phyloP scores from a whole-genome alignment of 148 eudicot genomes.

The Dianthus caryophyllus region DNA sequence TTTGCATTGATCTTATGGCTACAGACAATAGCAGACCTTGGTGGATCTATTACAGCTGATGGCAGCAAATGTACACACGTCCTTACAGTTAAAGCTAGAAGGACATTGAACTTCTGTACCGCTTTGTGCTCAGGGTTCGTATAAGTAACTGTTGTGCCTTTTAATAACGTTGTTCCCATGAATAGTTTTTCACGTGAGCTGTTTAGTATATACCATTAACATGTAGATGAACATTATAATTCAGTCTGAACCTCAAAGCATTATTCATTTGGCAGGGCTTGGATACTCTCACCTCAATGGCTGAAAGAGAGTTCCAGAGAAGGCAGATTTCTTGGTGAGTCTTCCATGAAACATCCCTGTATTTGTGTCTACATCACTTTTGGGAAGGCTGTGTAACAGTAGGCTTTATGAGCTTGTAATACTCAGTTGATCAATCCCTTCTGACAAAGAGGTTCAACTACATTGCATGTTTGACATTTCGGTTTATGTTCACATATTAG shows the following conservation, averaged over 20 bases:
- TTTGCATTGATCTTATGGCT: slow-evolving; percentile 26
- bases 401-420: not conserved
- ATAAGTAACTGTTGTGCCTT: not conserved
- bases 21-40: slow-evolving; percentile 73
- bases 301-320: slow-evolving; percentile 69
- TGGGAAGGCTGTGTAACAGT: not conserved
- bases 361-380: not conserved
- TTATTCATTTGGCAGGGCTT: slow-evolving; percentile 50
- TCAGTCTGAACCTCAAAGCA: not conserved
- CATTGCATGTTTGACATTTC: too few relatives aligned
- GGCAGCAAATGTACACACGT: slow-evolving; percentile 74
- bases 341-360: slow-evolving; percentile 1
- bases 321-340: slow-evolving; percentile 75
- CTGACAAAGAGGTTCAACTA: too few relatives aligned
- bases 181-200: not conserved
- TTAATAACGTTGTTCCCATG: not conserved
- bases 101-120: slow-evolving; percentile 80
- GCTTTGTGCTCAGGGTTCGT: slow-evolving; percentile 93
- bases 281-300: slow-evolving; percentile 85
- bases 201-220: not conserved
- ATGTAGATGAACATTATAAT: not conserved
- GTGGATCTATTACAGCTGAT: slow-evolving; percentile 63
- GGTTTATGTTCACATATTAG: too few relatives aligned
- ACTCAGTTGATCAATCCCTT: too few relatives aligned
- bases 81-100: slow-evolving; percentile 67